Evolutionary conservation across 805 yeast species (phyloP), one percentile per base, ranked within the genome.

Genomic region (Kazachstania psychrophila): DNA sequence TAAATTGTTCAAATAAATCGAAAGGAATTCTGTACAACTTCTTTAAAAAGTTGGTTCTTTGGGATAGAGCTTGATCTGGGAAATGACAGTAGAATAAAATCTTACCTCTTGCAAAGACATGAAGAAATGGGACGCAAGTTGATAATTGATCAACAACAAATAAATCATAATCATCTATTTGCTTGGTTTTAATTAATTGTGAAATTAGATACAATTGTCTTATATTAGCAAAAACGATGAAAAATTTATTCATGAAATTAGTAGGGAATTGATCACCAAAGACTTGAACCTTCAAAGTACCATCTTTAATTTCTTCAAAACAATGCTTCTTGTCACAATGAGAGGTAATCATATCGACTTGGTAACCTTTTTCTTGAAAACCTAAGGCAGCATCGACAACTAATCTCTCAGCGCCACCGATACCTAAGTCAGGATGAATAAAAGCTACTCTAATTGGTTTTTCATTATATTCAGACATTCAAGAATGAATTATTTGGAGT

Each of bases 351-450:
- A 88, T 69, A 2, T 69, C 67, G 9, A 92, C 77, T 1, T 65
- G 67, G 53, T 82, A 77, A 5, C 78, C 77, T 22, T 66, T 59
- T 2, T 74, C 68, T 52, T 89, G 86, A 19, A 92, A 62, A 0
- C 95, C 95, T 3, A 86, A 65, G 0, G 97, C 98, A 3, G 94
- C 87, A 60, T 92, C 99, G 1, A 92, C 95, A 2, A 92, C 87
- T n/a, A 94, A 69, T 41, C 99, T 69, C 56, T 92, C 99, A 1
- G 99, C 99, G 4, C 99, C 99, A 46, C 87, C 98, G 39, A 89
- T 89, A 0, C 98, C 98, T 37, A 92, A 64, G 61, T 92, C 98
- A 0, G 98, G 98, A 54, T 92, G 98, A 4, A 92, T 62, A 49
- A 92, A 84, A 2, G 96, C 96, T 24, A 89, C 70, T 41, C 68